A percentile compares a stretch with the other conserved stretches of the same genome.
Evolutionary conservation across 1,284 basidiomycete species (phyloP).

Genomic region (Neolentinus lepideus): DNA sequence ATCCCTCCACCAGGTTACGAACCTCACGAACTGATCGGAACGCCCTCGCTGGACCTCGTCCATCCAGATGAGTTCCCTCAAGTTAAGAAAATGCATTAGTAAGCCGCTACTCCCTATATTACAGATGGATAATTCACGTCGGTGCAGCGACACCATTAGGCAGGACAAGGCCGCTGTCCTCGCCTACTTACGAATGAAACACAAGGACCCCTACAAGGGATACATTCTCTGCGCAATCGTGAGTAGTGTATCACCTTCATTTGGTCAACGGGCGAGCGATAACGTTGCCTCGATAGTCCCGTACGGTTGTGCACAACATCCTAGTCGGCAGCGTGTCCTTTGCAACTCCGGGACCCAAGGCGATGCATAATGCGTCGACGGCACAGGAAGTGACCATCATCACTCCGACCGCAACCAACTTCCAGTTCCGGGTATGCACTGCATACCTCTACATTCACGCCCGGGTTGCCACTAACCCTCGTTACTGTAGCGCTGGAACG

Average conservation of each 20-base stretch:
- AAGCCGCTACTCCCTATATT: conserved; percentile 13
- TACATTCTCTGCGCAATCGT: conserved; percentile 68
- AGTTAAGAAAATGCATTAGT: conserved; percentile 63
- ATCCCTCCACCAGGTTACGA: conserved; percentile 47
- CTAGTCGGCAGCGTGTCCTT: conserved; percentile 70
- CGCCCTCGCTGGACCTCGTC: conserved; percentile 60
- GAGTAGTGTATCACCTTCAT: conserved; percentile 22
- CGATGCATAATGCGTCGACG: conserved; percentile 70
- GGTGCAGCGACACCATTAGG: conserved; percentile 54
- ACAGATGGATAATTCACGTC: neutral
- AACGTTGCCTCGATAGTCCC: conserved; percentile 18
- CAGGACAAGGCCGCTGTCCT: conserved; percentile 72
- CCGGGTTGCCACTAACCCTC: conserved; percentile 5
- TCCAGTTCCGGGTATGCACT: conserved; percentile 56
- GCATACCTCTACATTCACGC: conserved; percentile 4
- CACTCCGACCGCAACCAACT: conserved; percentile 54
- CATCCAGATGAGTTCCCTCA: conserved; percentile 67
- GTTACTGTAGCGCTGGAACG: conserved; percentile 54
- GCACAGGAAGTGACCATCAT: conserved; percentile 71
- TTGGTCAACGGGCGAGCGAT: neutral
- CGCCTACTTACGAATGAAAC: conserved; percentile 65
- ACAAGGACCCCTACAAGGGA: conserved; percentile 66
- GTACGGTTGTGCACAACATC: conserved; percentile 68
- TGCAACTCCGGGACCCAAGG: conserved; percentile 60
- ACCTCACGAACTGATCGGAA: conserved; percentile 58